Evolutionary conservation across 139 green algal species (phyloP), one percentile per base, ranked within the genome.

Genomic region (Chlorella sp.): DNA sequence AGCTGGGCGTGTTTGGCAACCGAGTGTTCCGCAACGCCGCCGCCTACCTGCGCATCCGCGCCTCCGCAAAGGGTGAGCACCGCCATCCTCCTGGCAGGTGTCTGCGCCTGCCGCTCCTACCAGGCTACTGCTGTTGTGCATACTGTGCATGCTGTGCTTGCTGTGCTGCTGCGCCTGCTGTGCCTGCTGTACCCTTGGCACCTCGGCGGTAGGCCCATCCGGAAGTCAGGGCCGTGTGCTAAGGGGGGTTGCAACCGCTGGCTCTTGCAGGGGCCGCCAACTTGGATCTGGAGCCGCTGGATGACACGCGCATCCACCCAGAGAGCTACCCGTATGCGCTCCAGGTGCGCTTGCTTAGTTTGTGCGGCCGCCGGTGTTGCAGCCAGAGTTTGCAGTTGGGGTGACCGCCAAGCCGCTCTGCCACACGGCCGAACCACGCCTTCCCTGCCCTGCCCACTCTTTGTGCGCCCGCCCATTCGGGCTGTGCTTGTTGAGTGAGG

Each of bases 261-360:
- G 3, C 41, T 2, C 73, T 32, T 28, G 84, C 91, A 86, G 81
- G 70, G 32, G 82, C 94, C 82, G 83, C 89, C 64, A 95, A 95
- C 86, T n/a, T 91, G 54, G 92, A 95, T 65, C 51, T 90, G 48
- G 51, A 96, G 76, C 86, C 90, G 19, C 86, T 98, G 78, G 96
- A 99, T 82, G 91, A 95, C 76, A 94, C 88, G 2, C 88, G 96
- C 26, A 90, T 99, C 30, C 92, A 96, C 80, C 94, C 96, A 5
- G 88, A 94, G 87, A 76, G 56, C 41, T 95, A 95, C 80, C 41
- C 58, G 3, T 46, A 79, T 6, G 93, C 92, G 14, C 67, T 87
- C 24, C 32, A 73, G 72, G 82, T 94, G 30, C 81, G 69, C 46
- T 54, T 11, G 8, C n/a, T n/a, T n/a, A n/a, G n/a, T n/a, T n/a